These are phyloP conservation scores for Boechera divaricarpa DNA, from an alignment of 345 rosid genomes.

Conservation along the genomic window DNA sequence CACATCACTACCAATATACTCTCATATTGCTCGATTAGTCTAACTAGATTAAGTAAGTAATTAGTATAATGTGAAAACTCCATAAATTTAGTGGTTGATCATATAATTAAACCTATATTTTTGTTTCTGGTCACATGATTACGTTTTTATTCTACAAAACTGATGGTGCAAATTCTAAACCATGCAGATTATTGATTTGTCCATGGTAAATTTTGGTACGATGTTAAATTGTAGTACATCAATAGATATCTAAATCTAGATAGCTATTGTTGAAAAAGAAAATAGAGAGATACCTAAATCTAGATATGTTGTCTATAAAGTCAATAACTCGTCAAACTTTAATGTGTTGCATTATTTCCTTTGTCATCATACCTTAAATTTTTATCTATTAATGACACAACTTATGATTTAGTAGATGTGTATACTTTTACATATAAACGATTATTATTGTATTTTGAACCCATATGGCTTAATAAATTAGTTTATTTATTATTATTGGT, in stretches of 20 bases:
- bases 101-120: not conserved
- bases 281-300: constrained; percentile 9
- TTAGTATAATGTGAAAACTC: not conserved
- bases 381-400: not conserved
- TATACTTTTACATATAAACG: not conserved
- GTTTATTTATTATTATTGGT: not conserved
- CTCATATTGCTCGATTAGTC: not conserved
- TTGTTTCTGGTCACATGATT: not conserved
- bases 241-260: not conserved
- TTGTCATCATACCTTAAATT: constrained; percentile 11
- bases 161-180: not conserved
- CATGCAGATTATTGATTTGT: not conserved
- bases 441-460: not conserved
- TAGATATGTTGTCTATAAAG: constrained; percentile 9
- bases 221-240: not conserved
- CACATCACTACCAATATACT: not conserved
- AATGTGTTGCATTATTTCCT: constrained; percentile 17
- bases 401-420: constrained; percentile 9
- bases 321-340: constrained; percentile 33
- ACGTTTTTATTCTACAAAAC: not conserved
- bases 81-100: not conserved
- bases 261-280: constrained; percentile 19
- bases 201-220: not conserved
- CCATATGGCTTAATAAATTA: constrained; percentile 18
- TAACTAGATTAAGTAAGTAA: not conserved